Conservation (phyloP, 495 filamentous ascomycete genomes). For the Aspergillus coremiiformis region DNA sequence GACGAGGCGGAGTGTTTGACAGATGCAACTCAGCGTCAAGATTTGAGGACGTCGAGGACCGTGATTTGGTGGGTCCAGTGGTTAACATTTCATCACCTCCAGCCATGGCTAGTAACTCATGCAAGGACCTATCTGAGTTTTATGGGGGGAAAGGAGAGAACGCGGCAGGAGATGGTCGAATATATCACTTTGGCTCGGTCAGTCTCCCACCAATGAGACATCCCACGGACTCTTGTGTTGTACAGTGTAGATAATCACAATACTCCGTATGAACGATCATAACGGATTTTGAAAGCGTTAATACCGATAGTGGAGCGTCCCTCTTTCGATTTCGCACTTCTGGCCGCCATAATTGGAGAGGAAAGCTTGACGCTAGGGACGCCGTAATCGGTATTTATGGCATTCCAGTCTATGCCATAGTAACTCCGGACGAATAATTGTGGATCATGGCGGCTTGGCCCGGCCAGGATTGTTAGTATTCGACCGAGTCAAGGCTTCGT, state of each 20-base stretch:
- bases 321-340: not conserved
- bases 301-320: constrained; percentile 1
- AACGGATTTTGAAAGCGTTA: not conserved
- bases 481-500: too few relatives aligned
- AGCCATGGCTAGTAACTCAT: not conserved
- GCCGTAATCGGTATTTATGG: not conserved
- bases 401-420: not conserved
- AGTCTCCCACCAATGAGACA: not conserved
- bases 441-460: not conserved
- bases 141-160: too few relatives aligned
- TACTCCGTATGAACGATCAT: not conserved
- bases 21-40: constrained; percentile 6
- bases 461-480: not conserved
- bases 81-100: not conserved
- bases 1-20: constrained; percentile 4
- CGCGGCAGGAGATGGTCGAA: not conserved
- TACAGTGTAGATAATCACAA: not conserved
- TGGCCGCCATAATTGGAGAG: not conserved
- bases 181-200: not conserved
- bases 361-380: constrained; percentile 9
- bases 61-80: constrained; percentile 51
- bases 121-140: too few relatives aligned
- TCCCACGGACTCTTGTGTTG: not conserved
- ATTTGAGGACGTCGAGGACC: constrained; percentile 10
- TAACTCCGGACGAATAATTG: not conserved